Conservation (phyloP, 1,284 basidiomycete genomes). For the Leccinum holopus region DNA sequence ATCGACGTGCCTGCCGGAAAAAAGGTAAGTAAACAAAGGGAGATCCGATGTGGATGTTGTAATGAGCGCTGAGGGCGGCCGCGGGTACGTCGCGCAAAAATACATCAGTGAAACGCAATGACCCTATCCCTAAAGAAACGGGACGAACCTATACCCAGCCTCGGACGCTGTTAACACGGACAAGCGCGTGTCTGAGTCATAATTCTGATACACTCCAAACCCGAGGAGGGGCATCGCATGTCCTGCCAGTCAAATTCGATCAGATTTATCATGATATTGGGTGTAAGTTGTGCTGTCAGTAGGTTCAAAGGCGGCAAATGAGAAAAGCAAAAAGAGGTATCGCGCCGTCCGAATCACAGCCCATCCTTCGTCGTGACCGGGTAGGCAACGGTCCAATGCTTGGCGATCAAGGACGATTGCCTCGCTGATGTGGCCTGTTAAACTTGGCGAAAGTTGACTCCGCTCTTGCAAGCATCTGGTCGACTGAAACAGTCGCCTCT, state of each 20-base stretch:
- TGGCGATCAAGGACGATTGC: no score
- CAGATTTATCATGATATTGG: neutral
- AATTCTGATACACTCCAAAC: slow-evolving; percentile 79
- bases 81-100: no score
- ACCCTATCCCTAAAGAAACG: no score
- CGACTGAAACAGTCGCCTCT: no score
- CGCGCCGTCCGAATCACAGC: neutral
- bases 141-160: slow-evolving; percentile 13
- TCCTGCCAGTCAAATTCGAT: slow-evolving; percentile 36
- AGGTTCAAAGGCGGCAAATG: neutral
- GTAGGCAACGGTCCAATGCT: no score
- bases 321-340: neutral
- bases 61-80: neutral
- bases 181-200: slow-evolving; percentile 44
- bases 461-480: no score
- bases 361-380: no score
- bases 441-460: no score
- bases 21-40: neutral
- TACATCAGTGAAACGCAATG: neutral
- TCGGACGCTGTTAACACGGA: slow-evolving; percentile 69
- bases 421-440: no score
- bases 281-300: neutral
- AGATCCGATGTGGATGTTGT: neutral
- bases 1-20: slow-evolving; percentile 56
- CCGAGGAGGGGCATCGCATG: slow-evolving; percentile 73